Evolutionary conservation across 257 asterid genomes (phyloP), one percentile per base, ranked within the genome.

Genomic region (Nicotiana otophora): DNA sequence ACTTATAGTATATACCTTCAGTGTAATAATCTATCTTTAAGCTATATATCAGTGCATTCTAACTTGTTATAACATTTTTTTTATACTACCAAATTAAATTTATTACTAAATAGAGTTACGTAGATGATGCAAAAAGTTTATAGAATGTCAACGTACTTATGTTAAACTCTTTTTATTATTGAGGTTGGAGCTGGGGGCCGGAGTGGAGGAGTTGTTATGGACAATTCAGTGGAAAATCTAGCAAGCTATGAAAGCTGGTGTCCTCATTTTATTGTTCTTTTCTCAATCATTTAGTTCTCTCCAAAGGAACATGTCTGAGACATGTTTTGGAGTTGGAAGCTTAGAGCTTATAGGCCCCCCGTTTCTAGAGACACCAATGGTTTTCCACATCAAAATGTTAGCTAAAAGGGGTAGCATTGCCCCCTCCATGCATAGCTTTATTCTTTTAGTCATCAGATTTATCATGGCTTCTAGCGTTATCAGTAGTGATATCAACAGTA

Each of bases 251-350:
- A 46, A 84, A 78, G 80, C 84, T 81, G 78, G 17, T 87, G 82
- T 69, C 36, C 80, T 54, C 30, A 63, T 36, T 64, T 83, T 33
- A 78, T 54, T 77, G 81, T 82, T 78, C 60, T 74, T 33, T 46
- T 46, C 33, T 33, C 70, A 42, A 42, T 42, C 48, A 42, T 42
- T 42, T 7, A 1, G 11, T 58, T 57, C 26, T 79, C 42, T 79
- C 20, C 54, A 61, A 65, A 66, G 90, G 84, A 79, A 92, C 98
- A 93, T 92, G 98, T 93, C 92, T 86, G 36, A 77, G 87, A 93
- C 98, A 91, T 92, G 98, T 91, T 83, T 57, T 80, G 91, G 90
- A 77, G 85, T 42, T 8, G 48, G 48, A 42, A 42, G 48, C 48
- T 42, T 42, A 10, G 11, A 42, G 48, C 48, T 42, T 7, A 42